Conservation (phyloP, 2,329 filamentous ascomycete species). For the Calonectria pauciramosa region DNA sequence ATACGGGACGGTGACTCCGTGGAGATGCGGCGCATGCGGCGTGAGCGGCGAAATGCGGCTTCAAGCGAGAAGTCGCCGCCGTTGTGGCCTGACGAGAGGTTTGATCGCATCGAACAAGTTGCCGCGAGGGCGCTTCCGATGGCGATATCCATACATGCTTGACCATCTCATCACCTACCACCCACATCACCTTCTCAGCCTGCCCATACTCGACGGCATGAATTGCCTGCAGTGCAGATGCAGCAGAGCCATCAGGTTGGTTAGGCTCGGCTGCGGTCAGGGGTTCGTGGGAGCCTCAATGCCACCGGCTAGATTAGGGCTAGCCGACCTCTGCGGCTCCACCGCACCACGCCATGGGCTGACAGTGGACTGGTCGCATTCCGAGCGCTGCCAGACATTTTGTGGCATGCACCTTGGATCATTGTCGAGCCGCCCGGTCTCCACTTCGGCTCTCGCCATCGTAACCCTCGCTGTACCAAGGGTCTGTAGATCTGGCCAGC, state of each 20-base stretch:
- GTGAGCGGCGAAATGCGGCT: constrained; percentile 5
- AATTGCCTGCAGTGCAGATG: background rate
- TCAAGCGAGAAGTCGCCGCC: background rate
- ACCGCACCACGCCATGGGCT: background rate
- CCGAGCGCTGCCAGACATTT: background rate
- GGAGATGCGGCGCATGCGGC: constrained; percentile 4
- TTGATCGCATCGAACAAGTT: background rate
- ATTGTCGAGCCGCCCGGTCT: background rate
- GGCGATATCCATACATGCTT: background rate
- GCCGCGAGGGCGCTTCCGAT: background rate
- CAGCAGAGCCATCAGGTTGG: background rate
- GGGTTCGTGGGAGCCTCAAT: constrained; percentile 6
- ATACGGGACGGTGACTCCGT: background rate
- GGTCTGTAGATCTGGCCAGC: background rate
- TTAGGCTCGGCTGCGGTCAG: constrained; percentile 1
- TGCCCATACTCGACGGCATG: background rate
- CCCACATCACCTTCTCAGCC: background rate
- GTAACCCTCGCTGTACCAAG: background rate
- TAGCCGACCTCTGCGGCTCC: background rate
- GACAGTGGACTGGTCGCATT: background rate
- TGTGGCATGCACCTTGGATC: background rate
- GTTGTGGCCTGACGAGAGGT: background rate
- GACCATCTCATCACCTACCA: background rate
- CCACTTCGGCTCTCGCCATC: background rate
- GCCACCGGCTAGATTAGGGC: background rate